phyloP scores from a whole-genome alignment of 371 early-diverging fungal genomes.

The Syncephalis fuscata region DNA sequence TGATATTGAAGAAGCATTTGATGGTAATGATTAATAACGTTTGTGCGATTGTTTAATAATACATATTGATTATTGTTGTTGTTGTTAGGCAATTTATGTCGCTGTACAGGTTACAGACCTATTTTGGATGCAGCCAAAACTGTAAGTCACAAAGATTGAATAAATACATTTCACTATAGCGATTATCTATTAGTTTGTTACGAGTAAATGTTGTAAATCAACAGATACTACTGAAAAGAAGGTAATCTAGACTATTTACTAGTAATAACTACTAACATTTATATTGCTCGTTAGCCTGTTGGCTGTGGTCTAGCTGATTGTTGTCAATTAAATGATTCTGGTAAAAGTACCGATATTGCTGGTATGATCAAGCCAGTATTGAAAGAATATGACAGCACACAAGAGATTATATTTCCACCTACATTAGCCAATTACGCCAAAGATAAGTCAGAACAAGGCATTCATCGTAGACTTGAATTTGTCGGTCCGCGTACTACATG shows the following conservation, averaged over 20 bases:
- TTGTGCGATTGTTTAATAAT: not conserved
- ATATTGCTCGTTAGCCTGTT: not conserved
- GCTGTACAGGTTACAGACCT: slow-evolving; percentile 71
- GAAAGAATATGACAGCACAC: slow-evolving; percentile 28
- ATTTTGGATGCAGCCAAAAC: slow-evolving; percentile 65
- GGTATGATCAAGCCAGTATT: slow-evolving; percentile 13
- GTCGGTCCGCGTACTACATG: slow-evolving; percentile 22
- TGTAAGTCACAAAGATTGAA: slow-evolving; percentile 9
- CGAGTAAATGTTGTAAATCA: not conserved
- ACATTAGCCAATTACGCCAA: slow-evolving; percentile 23
- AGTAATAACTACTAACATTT: not conserved
- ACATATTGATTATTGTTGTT: not conserved
- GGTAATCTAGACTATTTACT: not conserved
- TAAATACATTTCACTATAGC: not conserved
- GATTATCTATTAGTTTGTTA: not conserved
- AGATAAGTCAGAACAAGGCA: not conserved
- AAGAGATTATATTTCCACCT: slow-evolving; percentile 41
- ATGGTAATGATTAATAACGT: slow-evolving; percentile 20
- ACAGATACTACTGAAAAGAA: not conserved
- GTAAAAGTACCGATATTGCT: not conserved
- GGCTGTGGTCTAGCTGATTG: slow-evolving; percentile 5
- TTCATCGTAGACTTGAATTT: slow-evolving; percentile 14
- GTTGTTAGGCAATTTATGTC: slow-evolving; percentile 40
- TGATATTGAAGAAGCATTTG: slow-evolving; percentile 61
- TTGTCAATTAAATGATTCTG: slow-evolving; percentile 4